Percentiles rank a stretch among this genome's conserved stretches.
phyloP scores from a whole-genome alignment of 352 stramenopile species.

The Halophytophthora polymorphica region DNA sequence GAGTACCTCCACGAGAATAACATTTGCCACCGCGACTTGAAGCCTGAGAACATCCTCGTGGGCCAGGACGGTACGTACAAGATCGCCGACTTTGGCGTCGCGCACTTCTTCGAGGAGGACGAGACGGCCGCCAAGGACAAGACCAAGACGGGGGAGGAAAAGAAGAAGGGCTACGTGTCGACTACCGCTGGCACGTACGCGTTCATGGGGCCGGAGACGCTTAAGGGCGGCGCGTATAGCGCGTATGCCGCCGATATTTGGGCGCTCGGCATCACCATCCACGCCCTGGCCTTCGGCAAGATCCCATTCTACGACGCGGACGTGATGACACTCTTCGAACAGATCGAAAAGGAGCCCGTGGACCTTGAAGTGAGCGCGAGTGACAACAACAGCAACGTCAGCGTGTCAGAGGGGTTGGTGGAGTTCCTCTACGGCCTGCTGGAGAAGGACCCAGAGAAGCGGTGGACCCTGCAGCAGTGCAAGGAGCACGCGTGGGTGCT shows the following conservation, averaged over 20 bases:
- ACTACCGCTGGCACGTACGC: constrained; percentile 81
- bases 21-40: constrained; percentile 86
- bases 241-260: constrained; percentile 85
- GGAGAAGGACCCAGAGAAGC: constrained; percentile 71
- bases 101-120: constrained; percentile 78
- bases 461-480: constrained; percentile 63
- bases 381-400: constrained; percentile 17
- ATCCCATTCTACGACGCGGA: constrained; percentile 85
- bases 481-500: constrained; percentile 73
- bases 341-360: constrained; percentile 66
- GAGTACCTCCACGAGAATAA: constrained; percentile 85
- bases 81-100: constrained; percentile 85
- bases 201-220: constrained; percentile 81
- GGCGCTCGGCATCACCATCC: constrained; percentile 82
- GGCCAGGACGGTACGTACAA: constrained; percentile 67
- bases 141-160: constrained; percentile 13
- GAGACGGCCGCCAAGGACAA: constrained; percentile 12
- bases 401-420: constrained; percentile 33
- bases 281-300: constrained; percentile 72
- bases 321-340: constrained; percentile 80
- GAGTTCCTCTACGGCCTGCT: constrained; percentile 61
- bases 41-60: constrained; percentile 84
- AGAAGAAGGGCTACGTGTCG: constrained; percentile 74
- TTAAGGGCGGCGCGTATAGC: constrained; percentile 74
- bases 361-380: constrained; percentile 24